Base-by-base conservation (phyloP, 2,329 filamentous ascomycete genomes). In the Colletotrichum sp. region DNA sequence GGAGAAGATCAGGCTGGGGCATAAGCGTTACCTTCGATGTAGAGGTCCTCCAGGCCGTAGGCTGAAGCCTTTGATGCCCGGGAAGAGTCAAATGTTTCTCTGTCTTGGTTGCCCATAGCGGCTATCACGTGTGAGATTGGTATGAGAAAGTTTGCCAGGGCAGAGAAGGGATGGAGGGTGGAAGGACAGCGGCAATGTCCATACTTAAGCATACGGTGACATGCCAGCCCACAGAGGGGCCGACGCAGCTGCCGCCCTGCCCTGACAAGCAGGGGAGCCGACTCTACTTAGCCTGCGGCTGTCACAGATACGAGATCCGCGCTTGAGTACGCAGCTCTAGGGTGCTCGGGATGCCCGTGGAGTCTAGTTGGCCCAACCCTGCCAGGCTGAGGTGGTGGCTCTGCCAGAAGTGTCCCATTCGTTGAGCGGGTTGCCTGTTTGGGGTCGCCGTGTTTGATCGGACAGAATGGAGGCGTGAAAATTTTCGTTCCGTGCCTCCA, bases 191-290 rank as follows among this genome's bases (percentile, higher is more conserved):
- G 36, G 72, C 28, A 28, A 55, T 30, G 34, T 26, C 36, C 12
- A 59, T 71, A 72, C 68, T 75, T 72, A 72, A 75, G 52, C 52
- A 64, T 26, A 28, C n/a, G 32, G 30, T 71, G 61, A 70, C 52
- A 64, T 52, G 55, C 67, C 36, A 63, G 16, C 28, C 68, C 32
- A n/a, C 32, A 30, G 57, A 32, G 67, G 57, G 28, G 28, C 72
- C 39, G 61, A 36, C 43, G 28, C 67, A 72, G 68, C 55, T 57
- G 24, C 28, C 61, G 61, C 59, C 48, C 36, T 39, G 34, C 52
- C 67, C 36, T 30, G 24, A 59, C n/a, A 32, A 26, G 12, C 28
- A 59, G 15, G 57, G 28, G 7, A 24, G 15, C 39, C 64, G 34
- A 15, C 43, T 30, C 28, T n/a, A 71, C 13, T 52, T 21, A 39